Percentiles rank a stretch among this genome's conserved stretches.
Conservation (phyloP, 768 basidiomycete genomes). For the Mycena epipterygia region DNA sequence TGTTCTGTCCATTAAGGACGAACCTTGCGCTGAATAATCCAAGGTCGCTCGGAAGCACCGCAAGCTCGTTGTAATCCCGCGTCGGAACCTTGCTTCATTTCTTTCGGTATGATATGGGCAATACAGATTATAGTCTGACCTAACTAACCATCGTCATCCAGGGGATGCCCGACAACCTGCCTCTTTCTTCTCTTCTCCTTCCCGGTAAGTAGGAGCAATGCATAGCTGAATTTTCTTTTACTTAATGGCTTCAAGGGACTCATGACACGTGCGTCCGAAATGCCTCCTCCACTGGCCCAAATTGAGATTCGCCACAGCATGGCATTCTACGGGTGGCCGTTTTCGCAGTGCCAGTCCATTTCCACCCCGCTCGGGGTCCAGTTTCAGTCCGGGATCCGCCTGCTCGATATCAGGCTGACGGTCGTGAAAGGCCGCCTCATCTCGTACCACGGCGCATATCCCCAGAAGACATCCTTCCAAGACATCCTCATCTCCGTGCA, state of each 20-base stretch:
- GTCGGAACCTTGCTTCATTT: slow-evolving; percentile 69
- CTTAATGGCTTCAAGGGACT: slow-evolving; percentile 57
- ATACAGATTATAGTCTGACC: neutral
- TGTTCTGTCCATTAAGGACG: slow-evolving; percentile 34
- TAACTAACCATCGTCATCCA: neutral
- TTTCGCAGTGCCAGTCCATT: slow-evolving; percentile 88
- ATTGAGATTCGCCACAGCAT: slow-evolving; percentile 59
- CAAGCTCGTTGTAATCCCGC: slow-evolving; percentile 70
- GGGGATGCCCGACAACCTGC: slow-evolving; percentile 73
- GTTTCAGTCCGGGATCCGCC: slow-evolving; percentile 82
- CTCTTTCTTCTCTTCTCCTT: slow-evolving; percentile 81
- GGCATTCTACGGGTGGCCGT: slow-evolving; percentile 88
- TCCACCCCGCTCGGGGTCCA: slow-evolving; percentile 75
- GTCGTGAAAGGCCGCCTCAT: slow-evolving; percentile 74
- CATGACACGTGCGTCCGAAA: slow-evolving; percentile 72
- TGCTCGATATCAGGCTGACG: slow-evolving; percentile 85
- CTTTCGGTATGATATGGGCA: slow-evolving; percentile 47
- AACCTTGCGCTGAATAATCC: slow-evolving; percentile 10
- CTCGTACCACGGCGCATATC: slow-evolving; percentile 85
- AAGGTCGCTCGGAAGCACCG: slow-evolving; percentile 62
- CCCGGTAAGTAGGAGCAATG: slow-evolving; percentile 68
- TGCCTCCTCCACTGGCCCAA: neutral
- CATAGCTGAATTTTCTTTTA: slow-evolving; percentile 26
- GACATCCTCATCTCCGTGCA: slow-evolving; percentile 73
- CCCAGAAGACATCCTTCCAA: slow-evolving; percentile 77